Evolutionary conservation across 1,284 basidiomycete species (phyloP), one percentile per base, ranked within the genome.

Genomic region (Irpex sp.): DNA sequence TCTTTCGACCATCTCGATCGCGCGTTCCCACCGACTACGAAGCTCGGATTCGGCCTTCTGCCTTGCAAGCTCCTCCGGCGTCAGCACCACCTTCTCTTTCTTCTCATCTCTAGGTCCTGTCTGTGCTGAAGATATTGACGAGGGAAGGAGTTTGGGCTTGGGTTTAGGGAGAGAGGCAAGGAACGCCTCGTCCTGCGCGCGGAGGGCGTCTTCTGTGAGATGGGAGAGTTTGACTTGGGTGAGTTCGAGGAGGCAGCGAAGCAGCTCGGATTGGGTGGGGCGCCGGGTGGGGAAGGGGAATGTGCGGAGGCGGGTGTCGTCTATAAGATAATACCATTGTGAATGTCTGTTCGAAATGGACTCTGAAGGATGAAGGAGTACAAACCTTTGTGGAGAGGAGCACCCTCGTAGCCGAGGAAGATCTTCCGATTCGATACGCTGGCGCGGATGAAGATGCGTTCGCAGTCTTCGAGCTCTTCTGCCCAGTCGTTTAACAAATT

Each of bases 251-350:
- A 98, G 89, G 73, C 95, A 96, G 11, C 97, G 89, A 8, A 87
- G 71, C 31, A 98, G 84, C 75, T 99, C 97, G 21, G 93, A 87
- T 79, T 96, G 91, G 0, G 97, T 98, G 7, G 96, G 95, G 68
- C 96, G 83, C 36, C 94, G 87, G 1, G 96, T 98, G 4, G 94
- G 94, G 76, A 98, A 98, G 0, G 95, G 94, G 75, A 97, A 97
- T 0, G 88, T 92, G 57, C 95, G 85, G 38, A 98, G 78, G 52
- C 96, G 83, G 21, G 85, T 84, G 69, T 97, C 94, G 21, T 82
- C 84, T n/a, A n/a, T n/a, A n/a, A n/a, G n/a, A n/a, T n/a, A n/a
- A n/a, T n/a, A n/a, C n/a, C n/a, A n/a, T n/a, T n/a, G n/a, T n/a
- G n/a, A n/a, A n/a, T n/a, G n/a, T n/a, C n/a, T n/a, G n/a, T n/a